These are phyloP conservation scores for Aquilaria agallochum DNA, from an alignment of 441 rosid species.

Conservation along the genomic window DNA sequence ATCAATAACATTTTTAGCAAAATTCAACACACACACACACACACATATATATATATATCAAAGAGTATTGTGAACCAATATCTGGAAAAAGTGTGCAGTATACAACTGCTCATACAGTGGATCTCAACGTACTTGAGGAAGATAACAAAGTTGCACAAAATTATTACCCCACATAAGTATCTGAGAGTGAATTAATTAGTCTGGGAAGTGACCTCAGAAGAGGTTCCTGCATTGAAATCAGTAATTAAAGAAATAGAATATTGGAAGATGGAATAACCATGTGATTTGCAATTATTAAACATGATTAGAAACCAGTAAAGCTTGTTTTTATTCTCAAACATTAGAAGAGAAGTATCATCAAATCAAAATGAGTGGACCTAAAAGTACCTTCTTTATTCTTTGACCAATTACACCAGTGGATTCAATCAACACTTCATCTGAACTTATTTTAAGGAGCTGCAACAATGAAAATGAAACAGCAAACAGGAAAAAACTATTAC, in stretches of 20 bases:
- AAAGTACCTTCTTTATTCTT: conserved; percentile 75
- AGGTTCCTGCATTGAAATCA: conserved; percentile 52
- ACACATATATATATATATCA: background rate
- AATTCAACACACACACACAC: background rate
- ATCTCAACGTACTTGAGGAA: background rate
- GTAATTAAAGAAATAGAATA: background rate
- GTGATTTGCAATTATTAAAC: too few relatives aligned
- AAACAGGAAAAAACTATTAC: conserved; percentile 1
- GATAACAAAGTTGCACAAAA: conserved; percentile 10
- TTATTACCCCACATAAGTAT: conserved; percentile 60
- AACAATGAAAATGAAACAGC: conserved; percentile 11
- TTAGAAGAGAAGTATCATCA: too few relatives aligned
- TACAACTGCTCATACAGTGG: too few relatives aligned
- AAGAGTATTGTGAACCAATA: background rate
- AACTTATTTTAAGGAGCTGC: conserved; percentile 63
- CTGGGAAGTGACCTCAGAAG: conserved; percentile 81
- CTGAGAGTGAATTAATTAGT: conserved; percentile 55
- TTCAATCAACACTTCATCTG: conserved; percentile 71
- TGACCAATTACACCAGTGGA: conserved; percentile 97
- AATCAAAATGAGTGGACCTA: too few relatives aligned
- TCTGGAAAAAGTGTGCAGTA: too few relatives aligned
- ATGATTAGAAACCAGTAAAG: too few relatives aligned
- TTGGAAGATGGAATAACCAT: too few relatives aligned
- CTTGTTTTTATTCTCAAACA: too few relatives aligned
- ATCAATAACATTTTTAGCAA: conserved; percentile 11